phyloP scores from a whole-genome alignment of 2,329 filamentous ascomycete species.

The Botrytis tulipae region DNA sequence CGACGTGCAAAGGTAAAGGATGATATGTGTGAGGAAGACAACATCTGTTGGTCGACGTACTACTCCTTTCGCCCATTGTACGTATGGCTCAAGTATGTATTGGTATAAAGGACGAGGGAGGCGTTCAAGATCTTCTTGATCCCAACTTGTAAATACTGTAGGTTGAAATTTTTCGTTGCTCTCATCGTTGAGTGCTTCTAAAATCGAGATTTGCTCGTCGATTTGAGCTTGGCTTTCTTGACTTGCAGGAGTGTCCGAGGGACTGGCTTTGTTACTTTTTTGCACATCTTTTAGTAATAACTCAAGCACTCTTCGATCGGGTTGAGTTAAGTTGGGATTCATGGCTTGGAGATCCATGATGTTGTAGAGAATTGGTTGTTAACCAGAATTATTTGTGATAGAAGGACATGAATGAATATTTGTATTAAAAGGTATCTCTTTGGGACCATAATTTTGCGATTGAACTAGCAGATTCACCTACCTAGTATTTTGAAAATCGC shows the following conservation, averaged over 20 bases:
- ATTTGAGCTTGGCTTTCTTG: slow-evolving; percentile 13
- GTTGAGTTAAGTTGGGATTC: slow-evolving; percentile 16
- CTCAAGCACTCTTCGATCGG: slow-evolving; percentile 21
- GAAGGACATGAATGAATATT: slow-evolving; percentile 5
- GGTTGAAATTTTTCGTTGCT: slow-evolving; percentile 28
- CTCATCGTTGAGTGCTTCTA: slow-evolving; percentile 22
- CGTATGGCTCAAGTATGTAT: slow-evolving; percentile 24
- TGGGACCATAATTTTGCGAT: slow-evolving; percentile 16
- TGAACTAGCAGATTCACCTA: slow-evolving; percentile 7
- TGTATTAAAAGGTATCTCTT: not conserved
- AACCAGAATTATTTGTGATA: not conserved
- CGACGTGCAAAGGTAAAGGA: slow-evolving; percentile 68
- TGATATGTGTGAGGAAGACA: slow-evolving; percentile 72
- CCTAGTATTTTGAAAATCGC: not conserved
- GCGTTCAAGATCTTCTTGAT: slow-evolving; percentile 26
- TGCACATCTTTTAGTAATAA: slow-evolving; percentile 14
- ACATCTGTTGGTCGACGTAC: slow-evolving; percentile 55
- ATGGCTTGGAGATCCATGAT: slow-evolving; percentile 21
- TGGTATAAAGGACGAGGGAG: slow-evolving; percentile 23
- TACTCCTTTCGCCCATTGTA: slow-evolving; percentile 29
- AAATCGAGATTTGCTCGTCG: slow-evolving; percentile 14
- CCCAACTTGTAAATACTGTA: slow-evolving; percentile 31
- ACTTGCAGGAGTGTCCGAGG: not conserved
- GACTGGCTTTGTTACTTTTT: not conserved
- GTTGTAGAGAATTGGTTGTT: slow-evolving; percentile 4